phyloP scores from a whole-genome alignment of 2,329 filamentous ascomycete species.

The Cladosporium colombiae region DNA sequence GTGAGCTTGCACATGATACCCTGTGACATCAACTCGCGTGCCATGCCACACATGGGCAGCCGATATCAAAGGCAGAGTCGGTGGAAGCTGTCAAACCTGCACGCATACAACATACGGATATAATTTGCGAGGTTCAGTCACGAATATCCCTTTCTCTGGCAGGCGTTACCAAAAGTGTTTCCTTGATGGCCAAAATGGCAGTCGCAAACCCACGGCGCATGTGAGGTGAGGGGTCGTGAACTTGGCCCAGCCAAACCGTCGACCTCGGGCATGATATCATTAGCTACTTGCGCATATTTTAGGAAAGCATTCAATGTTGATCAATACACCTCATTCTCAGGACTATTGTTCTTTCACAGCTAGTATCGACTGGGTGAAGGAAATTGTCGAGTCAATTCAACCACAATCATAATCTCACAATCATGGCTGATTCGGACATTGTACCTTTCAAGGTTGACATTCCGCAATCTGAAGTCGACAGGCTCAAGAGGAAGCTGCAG shows the following conservation, averaged over 20 bases:
- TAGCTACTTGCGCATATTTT: neutral
- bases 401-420: neutral
- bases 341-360: neutral
- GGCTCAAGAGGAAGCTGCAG: slow-evolving; percentile 39
- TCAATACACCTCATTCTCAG: no score
- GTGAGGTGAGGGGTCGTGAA: neutral
- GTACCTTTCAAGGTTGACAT: slow-evolving; percentile 40
- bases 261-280: slow-evolving; percentile 6
- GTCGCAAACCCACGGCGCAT: neutral
- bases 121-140: neutral
- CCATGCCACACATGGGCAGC: no score
- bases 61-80: neutral
- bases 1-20: no score
- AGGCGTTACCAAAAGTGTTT: neutral
- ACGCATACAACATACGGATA: neutral
- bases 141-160: neutral
- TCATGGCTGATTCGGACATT: slow-evolving; percentile 26
- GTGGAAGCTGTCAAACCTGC: neutral
- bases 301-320: no score
- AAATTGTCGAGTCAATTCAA: neutral
- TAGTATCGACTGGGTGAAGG: neutral
- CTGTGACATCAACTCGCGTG: no score
- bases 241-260: neutral
- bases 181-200: slow-evolving; percentile 5
- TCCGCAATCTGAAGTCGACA: slow-evolving; percentile 38